Conservation (phyloP, 139 green algal genomes). For the Picochlorum sp. region DNA sequence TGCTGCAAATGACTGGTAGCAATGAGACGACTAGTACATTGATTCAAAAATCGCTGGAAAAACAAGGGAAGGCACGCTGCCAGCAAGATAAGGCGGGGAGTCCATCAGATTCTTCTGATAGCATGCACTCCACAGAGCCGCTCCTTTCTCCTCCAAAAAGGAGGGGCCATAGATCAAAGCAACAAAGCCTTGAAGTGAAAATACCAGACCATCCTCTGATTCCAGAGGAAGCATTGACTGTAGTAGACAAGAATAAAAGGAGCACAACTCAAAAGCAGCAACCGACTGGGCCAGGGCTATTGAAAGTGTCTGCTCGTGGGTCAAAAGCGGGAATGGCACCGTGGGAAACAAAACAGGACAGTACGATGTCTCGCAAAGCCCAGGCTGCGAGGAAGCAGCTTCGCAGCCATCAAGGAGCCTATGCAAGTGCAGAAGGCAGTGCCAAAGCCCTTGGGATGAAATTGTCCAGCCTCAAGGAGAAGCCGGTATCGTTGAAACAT, state of each 20-base stretch:
- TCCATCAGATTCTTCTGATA: too few species aligned
- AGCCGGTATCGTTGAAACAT: too few species aligned
- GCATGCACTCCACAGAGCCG: background rate
- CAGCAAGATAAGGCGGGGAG: background rate
- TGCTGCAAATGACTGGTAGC: conserved; percentile 10
- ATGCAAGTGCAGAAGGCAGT: too few species aligned
- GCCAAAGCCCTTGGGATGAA: too few species aligned
- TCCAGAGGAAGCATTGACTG: conserved; percentile 1
- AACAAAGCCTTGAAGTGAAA: background rate
- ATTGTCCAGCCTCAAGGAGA: too few species aligned
- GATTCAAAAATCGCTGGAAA: conserved; percentile 2
- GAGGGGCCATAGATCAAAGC: background rate
- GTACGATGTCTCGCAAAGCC: background rate
- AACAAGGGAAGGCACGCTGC: background rate
- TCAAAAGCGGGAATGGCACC: background rate
- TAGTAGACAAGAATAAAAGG: background rate
- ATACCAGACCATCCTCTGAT: background rate
- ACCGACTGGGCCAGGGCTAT: background rate
- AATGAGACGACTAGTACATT: background rate
- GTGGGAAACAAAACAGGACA: background rate
- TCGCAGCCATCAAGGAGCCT: too few species aligned
- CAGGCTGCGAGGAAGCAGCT: too few species aligned
- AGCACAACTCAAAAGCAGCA: background rate
- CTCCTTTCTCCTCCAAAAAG: conserved; percentile 1
- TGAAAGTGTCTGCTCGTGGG: conserved; percentile 13